Evolutionary conservation across 2,329 filamentous ascomycete species (phyloP).

Genomic region (Aspergillus tubingensis): DNA sequence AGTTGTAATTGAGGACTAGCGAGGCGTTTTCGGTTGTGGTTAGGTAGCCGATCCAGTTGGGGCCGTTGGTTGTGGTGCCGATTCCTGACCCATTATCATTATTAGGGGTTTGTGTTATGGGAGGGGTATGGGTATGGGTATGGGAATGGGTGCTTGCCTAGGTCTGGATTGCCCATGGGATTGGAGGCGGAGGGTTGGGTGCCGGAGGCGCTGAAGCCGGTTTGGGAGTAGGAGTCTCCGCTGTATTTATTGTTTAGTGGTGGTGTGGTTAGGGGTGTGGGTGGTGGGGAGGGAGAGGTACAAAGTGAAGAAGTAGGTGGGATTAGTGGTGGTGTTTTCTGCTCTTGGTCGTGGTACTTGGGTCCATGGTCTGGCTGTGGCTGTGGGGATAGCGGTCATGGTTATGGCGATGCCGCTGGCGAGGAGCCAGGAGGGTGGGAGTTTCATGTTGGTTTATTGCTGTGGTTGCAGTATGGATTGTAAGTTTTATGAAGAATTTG

Average conservation of each 20-base stretch:
- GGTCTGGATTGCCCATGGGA: slow-evolving; percentile 62
- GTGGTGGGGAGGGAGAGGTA: slow-evolving; percentile 19
- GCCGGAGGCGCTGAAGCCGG: slow-evolving; percentile 57
- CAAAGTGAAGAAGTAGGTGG: slow-evolving; percentile 48
- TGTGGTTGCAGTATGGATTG: not conserved
- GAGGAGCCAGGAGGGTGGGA: slow-evolving; percentile 10
- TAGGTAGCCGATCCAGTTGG: slow-evolving; percentile 56
- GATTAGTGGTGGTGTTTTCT: not conserved
- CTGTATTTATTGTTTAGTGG: slow-evolving; percentile 28
- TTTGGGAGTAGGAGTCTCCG: slow-evolving; percentile 63
- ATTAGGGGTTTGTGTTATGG: no score
- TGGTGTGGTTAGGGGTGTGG: not conserved
- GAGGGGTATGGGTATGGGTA: not conserved
- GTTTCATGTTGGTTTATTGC: slow-evolving; percentile 6
- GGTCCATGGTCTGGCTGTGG: slow-evolving; percentile 21
- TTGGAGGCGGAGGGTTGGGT: slow-evolving; percentile 55
- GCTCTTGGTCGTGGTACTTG: not conserved
- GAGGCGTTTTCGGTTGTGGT: slow-evolving; percentile 52
- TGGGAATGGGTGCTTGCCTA: slow-evolving; percentile 22
- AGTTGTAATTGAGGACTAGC: slow-evolving; percentile 54
- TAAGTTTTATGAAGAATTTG: not conserved
- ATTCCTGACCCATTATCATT: slow-evolving; percentile 30
- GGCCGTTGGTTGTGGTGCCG: slow-evolving; percentile 52
- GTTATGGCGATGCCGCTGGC: not conserved
- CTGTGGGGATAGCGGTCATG: slow-evolving; percentile 16